Evolutionary conservation across 2,329 filamentous ascomycete species (phyloP).

Genomic region (Fusarium pilosicola): DNA sequence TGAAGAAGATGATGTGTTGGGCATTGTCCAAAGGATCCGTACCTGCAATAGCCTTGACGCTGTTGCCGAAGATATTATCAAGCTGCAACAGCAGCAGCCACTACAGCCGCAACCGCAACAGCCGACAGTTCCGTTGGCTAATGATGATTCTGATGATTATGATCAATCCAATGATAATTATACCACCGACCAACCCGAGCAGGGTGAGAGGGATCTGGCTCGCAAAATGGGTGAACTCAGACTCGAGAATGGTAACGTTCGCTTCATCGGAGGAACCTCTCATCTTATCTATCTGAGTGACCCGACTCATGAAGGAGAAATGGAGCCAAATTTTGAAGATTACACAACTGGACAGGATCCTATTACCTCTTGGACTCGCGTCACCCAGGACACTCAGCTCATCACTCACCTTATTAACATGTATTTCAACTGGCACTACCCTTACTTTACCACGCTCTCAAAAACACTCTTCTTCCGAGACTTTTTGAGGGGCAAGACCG

Average conservation of each 20-base stretch:
- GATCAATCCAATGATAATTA: constrained; percentile 54
- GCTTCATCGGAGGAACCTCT: constrained; percentile 94
- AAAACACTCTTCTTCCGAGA: constrained; percentile 88
- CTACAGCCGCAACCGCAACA: constrained; percentile 54
- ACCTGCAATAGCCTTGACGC: constrained; percentile 77
- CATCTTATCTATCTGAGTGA: constrained; percentile 85
- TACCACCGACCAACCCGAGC: constrained; percentile 53
- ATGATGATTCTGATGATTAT: constrained; percentile 55
- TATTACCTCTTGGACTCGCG: constrained; percentile 85
- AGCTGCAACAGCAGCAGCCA: constrained; percentile 50
- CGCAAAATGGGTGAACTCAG: constrained; percentile 93
- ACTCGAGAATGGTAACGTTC: constrained; percentile 85
- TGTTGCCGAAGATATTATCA: constrained; percentile 64
- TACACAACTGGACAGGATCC: constrained; percentile 70
- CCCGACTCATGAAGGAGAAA: constrained; percentile 51
- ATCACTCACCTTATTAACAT: constrained; percentile 91
- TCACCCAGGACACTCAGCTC: constrained; percentile 81
- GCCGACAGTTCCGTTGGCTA: constrained; percentile 47
- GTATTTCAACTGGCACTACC: constrained; percentile 99
- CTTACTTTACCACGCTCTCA: constrained; percentile 92
- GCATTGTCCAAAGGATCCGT: constrained; percentile 85
- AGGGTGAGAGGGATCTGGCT: constrained; percentile 81
- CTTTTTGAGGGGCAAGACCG: constrained; percentile 76
- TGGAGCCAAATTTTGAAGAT: constrained; percentile 57
- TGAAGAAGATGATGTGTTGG: constrained; percentile 84